phyloP scores from a whole-genome alignment of 306 rosid species.

The Corylus avellana region DNA sequence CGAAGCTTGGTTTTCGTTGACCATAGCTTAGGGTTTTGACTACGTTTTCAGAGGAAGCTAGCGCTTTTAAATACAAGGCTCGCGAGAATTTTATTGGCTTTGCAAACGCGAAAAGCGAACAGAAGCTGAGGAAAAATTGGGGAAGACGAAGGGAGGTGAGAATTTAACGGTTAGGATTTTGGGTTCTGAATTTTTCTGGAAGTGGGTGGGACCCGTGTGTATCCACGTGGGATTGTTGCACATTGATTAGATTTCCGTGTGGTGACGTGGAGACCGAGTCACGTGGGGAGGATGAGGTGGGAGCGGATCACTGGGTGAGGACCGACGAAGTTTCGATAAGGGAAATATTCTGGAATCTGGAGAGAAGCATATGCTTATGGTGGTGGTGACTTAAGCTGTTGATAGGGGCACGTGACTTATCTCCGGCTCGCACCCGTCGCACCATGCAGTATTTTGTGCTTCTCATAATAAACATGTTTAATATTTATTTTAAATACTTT shows the following conservation, averaged over 20 bases:
- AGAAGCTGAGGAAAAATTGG: neutral
- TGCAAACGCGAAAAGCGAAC: neutral
- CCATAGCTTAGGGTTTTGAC: conserved; percentile 49
- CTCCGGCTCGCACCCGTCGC: too few relatives aligned
- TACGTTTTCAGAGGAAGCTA: neutral
- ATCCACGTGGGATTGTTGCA: conserved; percentile 41
- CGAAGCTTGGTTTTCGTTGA: conserved; percentile 44
- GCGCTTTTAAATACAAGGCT: neutral
- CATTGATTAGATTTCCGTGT: conserved; percentile 17
- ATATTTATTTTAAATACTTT: too few relatives aligned
- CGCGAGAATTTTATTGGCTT: too few relatives aligned
- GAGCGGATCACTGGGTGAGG: conserved; percentile 9
- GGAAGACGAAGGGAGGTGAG: neutral
- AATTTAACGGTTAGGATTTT: conserved; percentile 24
- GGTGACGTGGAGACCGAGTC: conserved; percentile 4
- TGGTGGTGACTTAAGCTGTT: too few relatives aligned
- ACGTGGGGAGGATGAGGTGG: conserved; percentile 22
- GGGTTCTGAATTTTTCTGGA: conserved; percentile 31
- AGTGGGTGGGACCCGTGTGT: conserved; percentile 19
- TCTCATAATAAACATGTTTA: too few relatives aligned
- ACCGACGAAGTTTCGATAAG: neutral
- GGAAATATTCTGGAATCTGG: conserved; percentile 33
- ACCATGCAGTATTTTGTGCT: too few relatives aligned
- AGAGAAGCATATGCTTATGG: conserved; percentile 39
- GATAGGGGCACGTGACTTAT: too few relatives aligned